These are phyloP conservation scores for Lithospermum erythrorhizon DNA, from an alignment of 257 asterid genomes.

Conservation along the genomic window DNA sequence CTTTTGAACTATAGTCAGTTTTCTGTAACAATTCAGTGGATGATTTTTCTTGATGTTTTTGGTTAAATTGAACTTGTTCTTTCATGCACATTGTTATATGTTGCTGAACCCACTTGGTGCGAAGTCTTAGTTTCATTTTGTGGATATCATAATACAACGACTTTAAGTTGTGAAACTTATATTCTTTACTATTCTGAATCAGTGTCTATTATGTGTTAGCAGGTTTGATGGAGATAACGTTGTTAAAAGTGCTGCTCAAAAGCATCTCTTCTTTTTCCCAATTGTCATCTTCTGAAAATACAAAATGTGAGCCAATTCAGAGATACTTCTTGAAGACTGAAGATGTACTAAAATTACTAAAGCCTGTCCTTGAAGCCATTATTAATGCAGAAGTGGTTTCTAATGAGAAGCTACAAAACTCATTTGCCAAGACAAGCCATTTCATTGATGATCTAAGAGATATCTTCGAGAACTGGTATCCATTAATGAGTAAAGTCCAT, in stretches of 20 bases:
- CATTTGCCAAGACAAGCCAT: slow-evolving; percentile 38
- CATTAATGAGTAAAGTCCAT: slow-evolving; percentile 73
- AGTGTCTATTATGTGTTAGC: slow-evolving; percentile 18
- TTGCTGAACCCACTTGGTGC: too few relatives aligned
- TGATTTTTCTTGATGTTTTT: too few relatives aligned
- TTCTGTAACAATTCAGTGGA: too few relatives aligned
- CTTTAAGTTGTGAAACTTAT: not conserved
- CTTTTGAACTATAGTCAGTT: too few relatives aligned
- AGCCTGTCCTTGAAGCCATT: slow-evolving; percentile 54
- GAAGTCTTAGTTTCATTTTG: too few relatives aligned
- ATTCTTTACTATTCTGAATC: slow-evolving; percentile 9
- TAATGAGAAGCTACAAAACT: slow-evolving; percentile 48
- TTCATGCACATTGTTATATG: too few relatives aligned
- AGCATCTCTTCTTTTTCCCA: slow-evolving; percentile 42
- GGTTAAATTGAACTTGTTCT: too few relatives aligned
- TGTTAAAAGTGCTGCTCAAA: slow-evolving; percentile 55
- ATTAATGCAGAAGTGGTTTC: slow-evolving; percentile 33
- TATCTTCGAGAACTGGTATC: slow-evolving; percentile 52
- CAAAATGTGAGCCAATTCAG: slow-evolving; percentile 48
- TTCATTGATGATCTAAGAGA: slow-evolving; percentile 55
- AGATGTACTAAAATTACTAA: slow-evolving; percentile 50
- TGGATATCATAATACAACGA: not conserved
- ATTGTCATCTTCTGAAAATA: slow-evolving; percentile 40
- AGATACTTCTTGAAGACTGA: slow-evolving; percentile 42
- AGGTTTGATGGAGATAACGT: slow-evolving; percentile 66